Evolutionary conservation across 768 basidiomycete genomes (phyloP), one percentile per base, ranked within the genome.

Genomic region (Rhizopogon vesiculosus): DNA sequence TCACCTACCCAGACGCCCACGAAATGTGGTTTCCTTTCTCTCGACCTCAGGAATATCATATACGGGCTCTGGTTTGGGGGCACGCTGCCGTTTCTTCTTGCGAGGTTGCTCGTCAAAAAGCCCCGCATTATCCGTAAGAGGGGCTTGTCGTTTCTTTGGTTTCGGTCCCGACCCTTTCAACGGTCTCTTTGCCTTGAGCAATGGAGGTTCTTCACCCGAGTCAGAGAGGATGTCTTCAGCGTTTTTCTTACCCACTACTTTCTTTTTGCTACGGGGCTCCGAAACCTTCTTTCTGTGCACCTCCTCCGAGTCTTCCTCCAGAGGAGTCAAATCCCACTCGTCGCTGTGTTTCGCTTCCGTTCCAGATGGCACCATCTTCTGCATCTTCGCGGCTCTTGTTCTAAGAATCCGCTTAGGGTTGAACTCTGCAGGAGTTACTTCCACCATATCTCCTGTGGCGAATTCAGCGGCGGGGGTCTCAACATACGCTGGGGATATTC

Each of bases 1-100:
- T 12, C 63, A 63, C 66, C 46, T 66, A 76, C 82, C 84, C 38
- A 85, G 69, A 54, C 80, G 75, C 57, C 90, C 91, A 66, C 75
- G 82, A 68, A 90, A 94, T 2, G 81, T 82, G 1, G 89, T 89
- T 35, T 72, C 69, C 67, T 83, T 87, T 61, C 67, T 74, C 66
- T 84, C 79, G 0, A 92, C 87, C 51, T 86, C 83, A 1, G 87
- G 85, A 52, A 93, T 92, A 49, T 81, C 69, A 62, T 87, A 89
- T 12, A 81, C 72, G 1, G 81, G 80, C 45, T 82, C 79, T n/a
- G 66, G 64, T 57, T 72, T 76, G 54, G 64, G 59, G 61, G 56
- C 59, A 49, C 64, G 72, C 53, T 56, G 64, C 18, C 66, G 62
- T 45, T 68, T 74, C 57, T 68, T 66, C 50, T 58, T 68, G n/a